Percentiles rank a stretch among this genome's conserved stretches.
phyloP scores from a whole-genome alignment of 495 filamentous ascomycete species.

The Xeromyces bisporus region DNA sequence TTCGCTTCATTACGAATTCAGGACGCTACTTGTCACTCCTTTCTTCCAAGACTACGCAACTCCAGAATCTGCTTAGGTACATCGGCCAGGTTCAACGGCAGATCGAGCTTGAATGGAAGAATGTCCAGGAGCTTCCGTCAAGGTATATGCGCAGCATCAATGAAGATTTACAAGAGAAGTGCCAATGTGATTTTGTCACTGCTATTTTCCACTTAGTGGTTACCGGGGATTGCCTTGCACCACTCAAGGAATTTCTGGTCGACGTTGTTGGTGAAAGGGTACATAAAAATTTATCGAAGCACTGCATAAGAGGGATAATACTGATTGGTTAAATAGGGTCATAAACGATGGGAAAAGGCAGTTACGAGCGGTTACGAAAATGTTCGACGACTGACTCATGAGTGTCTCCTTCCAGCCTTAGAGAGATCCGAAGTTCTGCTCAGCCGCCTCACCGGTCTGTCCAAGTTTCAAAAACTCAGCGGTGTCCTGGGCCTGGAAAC shows the following conservation, averaged over 20 bases:
- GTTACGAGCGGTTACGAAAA: conserved; percentile 58
- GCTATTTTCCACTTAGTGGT: conserved; percentile 73
- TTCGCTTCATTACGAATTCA: conserved; percentile 64
- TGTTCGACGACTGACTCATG: conserved; percentile 61
- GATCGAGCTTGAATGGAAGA: conserved; percentile 65
- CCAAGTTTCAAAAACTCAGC: conserved; percentile 57
- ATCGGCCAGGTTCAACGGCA: conserved; percentile 57
- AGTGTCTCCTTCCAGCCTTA: conserved; percentile 73
- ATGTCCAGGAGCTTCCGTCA: conserved; percentile 59
- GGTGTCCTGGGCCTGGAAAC: conserved; percentile 47
- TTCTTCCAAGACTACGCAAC: conserved; percentile 68
- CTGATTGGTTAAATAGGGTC: conserved; percentile 40
- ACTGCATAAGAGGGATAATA: background rate
- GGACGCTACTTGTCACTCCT: conserved; percentile 66
- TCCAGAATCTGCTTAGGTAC: conserved; percentile 75
- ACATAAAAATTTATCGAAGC: conserved; percentile 4
- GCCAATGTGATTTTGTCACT: conserved; percentile 47
- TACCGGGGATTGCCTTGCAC: conserved; percentile 63
- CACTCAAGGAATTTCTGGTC: conserved; percentile 72
- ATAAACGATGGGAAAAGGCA: conserved; percentile 91
- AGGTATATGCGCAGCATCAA: conserved; percentile 61
- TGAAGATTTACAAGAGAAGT: conserved; percentile 41
- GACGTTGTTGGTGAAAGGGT: conserved; percentile 77
- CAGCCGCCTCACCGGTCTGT: conserved; percentile 69
- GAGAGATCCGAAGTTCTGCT: conserved; percentile 72